Evolutionary conservation across 1,284 basidiomycete genomes (phyloP).

Genomic region (Apiotrichum sp.): DNA sequence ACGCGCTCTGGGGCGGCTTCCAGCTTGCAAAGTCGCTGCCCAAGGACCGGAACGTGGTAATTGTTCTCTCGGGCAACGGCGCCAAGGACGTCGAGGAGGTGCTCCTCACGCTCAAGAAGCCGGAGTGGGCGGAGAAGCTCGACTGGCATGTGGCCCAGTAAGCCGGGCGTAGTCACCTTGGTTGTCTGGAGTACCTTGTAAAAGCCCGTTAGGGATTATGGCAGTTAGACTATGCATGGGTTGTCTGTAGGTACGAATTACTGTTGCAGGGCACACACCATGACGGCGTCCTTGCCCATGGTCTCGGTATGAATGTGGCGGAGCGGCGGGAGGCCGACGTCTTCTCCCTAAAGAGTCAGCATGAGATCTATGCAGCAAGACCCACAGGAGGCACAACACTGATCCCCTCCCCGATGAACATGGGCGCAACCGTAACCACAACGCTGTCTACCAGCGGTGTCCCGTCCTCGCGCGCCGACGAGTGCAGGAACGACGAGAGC

Average conservation of each 20-base stretch:
- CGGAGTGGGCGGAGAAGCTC: slow-evolving; percentile 77
- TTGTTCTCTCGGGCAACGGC: slow-evolving; percentile 50
- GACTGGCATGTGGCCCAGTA: slow-evolving; percentile 66
- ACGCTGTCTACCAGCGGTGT: slow-evolving; percentile 59
- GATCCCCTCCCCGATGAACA: slow-evolving; percentile 68
- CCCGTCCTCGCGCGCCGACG: slow-evolving; percentile 31
- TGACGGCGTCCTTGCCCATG: slow-evolving; percentile 46
- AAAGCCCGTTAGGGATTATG: not conserved
- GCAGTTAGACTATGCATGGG: not conserved
- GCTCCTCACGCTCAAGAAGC: slow-evolving; percentile 40
- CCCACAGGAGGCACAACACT: slow-evolving; percentile 45
- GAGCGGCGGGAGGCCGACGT: slow-evolving; percentile 29
- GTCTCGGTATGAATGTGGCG: slow-evolving; percentile 35
- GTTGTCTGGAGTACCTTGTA: too few species aligned
- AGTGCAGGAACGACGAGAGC: slow-evolving; percentile 67
- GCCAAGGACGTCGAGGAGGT: slow-evolving; percentile 46
- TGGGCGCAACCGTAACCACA: slow-evolving; percentile 76
- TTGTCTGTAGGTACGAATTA: not conserved
- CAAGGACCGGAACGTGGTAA: slow-evolving; percentile 80
- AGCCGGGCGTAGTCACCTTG: not conserved
- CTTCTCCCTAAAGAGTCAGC: slow-evolving; percentile 20
- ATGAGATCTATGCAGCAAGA: not conserved
- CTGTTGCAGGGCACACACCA: slow-evolving; percentile 25
- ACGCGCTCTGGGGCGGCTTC: slow-evolving; percentile 90
- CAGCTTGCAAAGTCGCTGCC: slow-evolving; percentile 76